Evolutionary conservation across 129 eudicot genomes (phyloP), one percentile per base, ranked within the genome.

Genomic region (Helichrysum umbraculigerum): DNA sequence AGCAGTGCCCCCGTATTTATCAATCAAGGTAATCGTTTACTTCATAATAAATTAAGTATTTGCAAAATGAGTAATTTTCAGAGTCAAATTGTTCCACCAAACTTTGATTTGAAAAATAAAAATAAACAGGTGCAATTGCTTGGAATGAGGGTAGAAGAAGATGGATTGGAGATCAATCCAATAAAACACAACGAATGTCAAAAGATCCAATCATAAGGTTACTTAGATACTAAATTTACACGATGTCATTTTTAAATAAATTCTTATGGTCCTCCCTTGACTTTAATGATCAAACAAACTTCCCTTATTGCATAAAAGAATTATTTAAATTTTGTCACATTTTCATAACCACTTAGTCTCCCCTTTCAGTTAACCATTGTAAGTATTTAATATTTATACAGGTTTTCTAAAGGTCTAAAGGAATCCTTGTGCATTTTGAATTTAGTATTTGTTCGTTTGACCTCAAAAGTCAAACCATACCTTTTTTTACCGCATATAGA

Each of bases 71-170:
- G 4, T 35, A 50, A 19, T 30, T 75, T n/a, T 69, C 58, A 33
- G 0, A 25, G 66, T 69, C n/a, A 2, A 28, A 41, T 37, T 15
- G 44, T 7, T 74, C 3, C 56, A 29, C 25, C 42, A 10, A 74
- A 7, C 16, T 19, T 28, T 58, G 76, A 54, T 15, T 19, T 74
- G 30, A 4, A 32, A 32, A 32, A 32, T 32, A 66, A 79, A 20
- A 66, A 47, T 70, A 35, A 37, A 72, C 52, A 86, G 91, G 86
- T 73, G 83, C 73, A 63, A 78, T 68, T 72, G 84, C 89, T 68
- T 89, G 95, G 95, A 81, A 86, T 34, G 89, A 89, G 74, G 73
- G 42, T 72, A 84, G 95, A 72, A 86, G 83, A 80, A 77, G 67
- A 41, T 89, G 89, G 91, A 67, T 76, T 32, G 95, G 87, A 52